A percentile compares a stretch with the other conserved stretches of the same genome.
These are phyloP conservation scores for Pleurostoma richardsiae DNA, from an alignment of 2,329 filamentous ascomycete genomes.

Conservation along the genomic window DNA sequence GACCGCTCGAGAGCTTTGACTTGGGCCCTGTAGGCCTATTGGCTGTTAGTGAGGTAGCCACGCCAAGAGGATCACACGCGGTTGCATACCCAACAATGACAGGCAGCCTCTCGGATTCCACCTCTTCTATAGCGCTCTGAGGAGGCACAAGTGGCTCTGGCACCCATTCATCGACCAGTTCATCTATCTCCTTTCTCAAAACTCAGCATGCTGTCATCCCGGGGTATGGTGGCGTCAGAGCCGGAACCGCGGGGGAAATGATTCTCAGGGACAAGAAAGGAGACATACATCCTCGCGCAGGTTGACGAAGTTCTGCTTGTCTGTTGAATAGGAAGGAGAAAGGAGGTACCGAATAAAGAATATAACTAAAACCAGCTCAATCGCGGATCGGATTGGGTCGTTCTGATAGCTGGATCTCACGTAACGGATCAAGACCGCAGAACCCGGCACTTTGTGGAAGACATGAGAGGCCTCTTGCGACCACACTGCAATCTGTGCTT, in stretches of 20 bases:
- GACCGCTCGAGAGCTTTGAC: constrained; percentile 80
- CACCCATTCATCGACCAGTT: constrained; percentile 92
- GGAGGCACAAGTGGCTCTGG: constrained; percentile 84
- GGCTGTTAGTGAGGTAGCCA: background rate
- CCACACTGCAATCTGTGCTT: constrained; percentile 46
- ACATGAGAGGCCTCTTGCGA: constrained; percentile 51
- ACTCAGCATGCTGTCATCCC: constrained; percentile 6
- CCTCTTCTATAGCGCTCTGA: constrained; percentile 69
- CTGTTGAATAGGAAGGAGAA: constrained; percentile 86
- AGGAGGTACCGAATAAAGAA: constrained; percentile 94
- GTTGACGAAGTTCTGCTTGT: constrained; percentile 84
- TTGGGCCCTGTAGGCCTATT: constrained; percentile 83
- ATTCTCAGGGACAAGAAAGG: background rate
- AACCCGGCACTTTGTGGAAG: constrained; percentile 90
- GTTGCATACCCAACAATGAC: constrained; percentile 77
- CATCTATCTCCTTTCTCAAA: constrained; percentile 73
- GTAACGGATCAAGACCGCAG: constrained; percentile 89
- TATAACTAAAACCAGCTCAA: constrained; percentile 88
- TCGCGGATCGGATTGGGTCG: constrained; percentile 86
- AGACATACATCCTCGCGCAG: constrained; percentile 67
- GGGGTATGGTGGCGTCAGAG: background rate
- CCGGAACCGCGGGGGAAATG: constrained; percentile 25
- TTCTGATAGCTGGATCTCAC: constrained; percentile 97
- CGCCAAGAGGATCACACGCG: background rate
- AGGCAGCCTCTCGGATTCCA: constrained; percentile 78